Evolutionary conservation across 129 eudicot species (phyloP), one percentile per base, ranked within the genome.

Genomic region (Tagetes patula): DNA sequence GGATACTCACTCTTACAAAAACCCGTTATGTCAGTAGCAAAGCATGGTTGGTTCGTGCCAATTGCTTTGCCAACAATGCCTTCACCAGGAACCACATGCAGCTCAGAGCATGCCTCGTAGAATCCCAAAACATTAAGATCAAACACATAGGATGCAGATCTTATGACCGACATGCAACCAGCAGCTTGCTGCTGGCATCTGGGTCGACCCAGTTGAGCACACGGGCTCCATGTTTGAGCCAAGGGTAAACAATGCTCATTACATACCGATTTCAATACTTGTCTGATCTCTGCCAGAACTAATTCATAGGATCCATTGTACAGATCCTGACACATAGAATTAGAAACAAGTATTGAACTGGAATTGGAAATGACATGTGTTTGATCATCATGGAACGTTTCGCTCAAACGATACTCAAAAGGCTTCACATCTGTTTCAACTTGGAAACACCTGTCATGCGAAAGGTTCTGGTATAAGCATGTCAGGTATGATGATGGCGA

Each of bases 221-320:
- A 87, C 36, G 82, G 70, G 53, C 84, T 82, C 92, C 92, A 87
- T n/a, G 92, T 80, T 72, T 84, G 89, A 79, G 85, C 89, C 76
- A 87, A 64, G 47, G 92, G 92, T 59, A 87, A 79, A 54, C 78
- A 62, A 70, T 84, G 83, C 3, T 64, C 33, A 13, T 80, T 81
- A 41, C 89, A 84, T 34, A 84, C 85, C 3, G 79, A 58, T 71
- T 71, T 77, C 75, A 87, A 38, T 31, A 87, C 85, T 46, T 82
- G 69, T 62, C 76, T 59, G 49, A 87, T 80, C 75, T 87, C 89
- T 66, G 85, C 67, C 38, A 82, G 31, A 66, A 65, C 82, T 58
- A 76, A 75, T 64, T 67, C 70, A 65, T 86, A 78, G 11, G 78
- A 68, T 14, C 75, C 81, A 0, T 75, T 71, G 46, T 69, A 58